phyloP scores from a whole-genome alignment of 1,284 basidiomycete species.

The Peniophora sp. region DNA sequence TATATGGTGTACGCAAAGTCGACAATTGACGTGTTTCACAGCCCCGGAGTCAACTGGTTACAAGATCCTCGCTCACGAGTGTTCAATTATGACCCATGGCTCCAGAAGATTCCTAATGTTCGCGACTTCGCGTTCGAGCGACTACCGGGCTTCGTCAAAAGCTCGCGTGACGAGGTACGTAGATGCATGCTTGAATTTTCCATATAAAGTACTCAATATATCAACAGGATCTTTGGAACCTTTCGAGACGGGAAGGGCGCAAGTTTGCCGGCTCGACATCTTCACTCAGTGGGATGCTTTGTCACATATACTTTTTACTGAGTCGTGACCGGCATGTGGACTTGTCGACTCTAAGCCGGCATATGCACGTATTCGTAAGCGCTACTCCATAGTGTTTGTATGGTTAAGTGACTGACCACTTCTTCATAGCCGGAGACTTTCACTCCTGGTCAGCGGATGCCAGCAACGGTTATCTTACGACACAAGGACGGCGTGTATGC shows the following conservation, averaged over 20 bases:
- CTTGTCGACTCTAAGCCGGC: constrained; percentile 44
- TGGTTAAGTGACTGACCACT: constrained; percentile 16
- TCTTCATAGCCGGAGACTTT: constrained; percentile 52
- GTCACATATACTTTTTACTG: constrained; percentile 85
- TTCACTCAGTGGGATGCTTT: constrained; percentile 79
- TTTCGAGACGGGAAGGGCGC: constrained; percentile 55
- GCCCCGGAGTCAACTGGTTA: constrained; percentile 89
- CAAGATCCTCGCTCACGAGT: constrained; percentile 81
- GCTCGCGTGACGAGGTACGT: constrained; percentile 70
- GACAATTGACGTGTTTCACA: constrained; percentile 28
- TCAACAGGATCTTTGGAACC: constrained; percentile 51
- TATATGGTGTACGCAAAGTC: too few relatives aligned
- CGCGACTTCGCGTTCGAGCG: constrained; percentile 90
- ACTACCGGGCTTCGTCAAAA: constrained; percentile 71
- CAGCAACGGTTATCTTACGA: constrained; percentile 65
- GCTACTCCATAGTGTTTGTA: too few relatives aligned
- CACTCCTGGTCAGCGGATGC: constrained; percentile 77
- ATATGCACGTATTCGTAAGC: constrained; percentile 6
- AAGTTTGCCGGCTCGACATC: constrained; percentile 87
- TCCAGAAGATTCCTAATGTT: constrained; percentile 70
- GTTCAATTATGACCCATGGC: constrained; percentile 77
- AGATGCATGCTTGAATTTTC: not conserved
- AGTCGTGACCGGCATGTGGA: constrained; percentile 60
- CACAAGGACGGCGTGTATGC: constrained; percentile 67
- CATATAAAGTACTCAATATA: not conserved